Evolutionary conservation across 2,329 filamentous ascomycete species (phyloP).

Genomic region (Neocucurbitaria cava): DNA sequence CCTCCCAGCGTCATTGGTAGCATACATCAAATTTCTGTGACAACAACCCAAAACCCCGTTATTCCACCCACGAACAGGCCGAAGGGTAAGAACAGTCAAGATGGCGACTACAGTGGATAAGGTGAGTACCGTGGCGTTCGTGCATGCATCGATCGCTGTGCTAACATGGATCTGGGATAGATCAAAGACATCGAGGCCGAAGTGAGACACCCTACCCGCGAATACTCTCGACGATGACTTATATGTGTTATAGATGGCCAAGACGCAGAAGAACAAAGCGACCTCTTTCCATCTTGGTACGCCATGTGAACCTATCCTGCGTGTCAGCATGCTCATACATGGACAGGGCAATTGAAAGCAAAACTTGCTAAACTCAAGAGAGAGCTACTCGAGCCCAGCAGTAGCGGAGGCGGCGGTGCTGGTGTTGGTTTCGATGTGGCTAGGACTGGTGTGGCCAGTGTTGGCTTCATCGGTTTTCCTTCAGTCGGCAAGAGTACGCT

Average conservation of each 20-base stretch:
- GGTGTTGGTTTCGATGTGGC: constrained; percentile 96
- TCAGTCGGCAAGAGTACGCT: constrained; percentile 98
- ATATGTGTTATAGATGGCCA: constrained; percentile 74
- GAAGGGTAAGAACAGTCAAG: constrained; percentile 50
- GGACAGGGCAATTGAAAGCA: constrained; percentile 82
- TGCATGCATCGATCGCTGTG: constrained; percentile 36
- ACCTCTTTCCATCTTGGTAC: constrained; percentile 87
- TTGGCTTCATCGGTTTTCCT: constrained; percentile 97
- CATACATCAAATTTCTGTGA: constrained; percentile 42
- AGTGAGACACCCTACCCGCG: constrained; percentile 61
- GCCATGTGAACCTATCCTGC: not conserved
- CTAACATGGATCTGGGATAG: constrained; percentile 57
- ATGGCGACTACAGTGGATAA: constrained; percentile 99
- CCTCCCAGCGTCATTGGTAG: constrained; percentile 37
- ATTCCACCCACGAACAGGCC: constrained; percentile 7
- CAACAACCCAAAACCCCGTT: constrained; percentile 11
- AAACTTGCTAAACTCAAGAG: constrained; percentile 98
- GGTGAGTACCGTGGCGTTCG: constrained; percentile 58
- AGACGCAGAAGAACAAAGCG: constrained; percentile 96
- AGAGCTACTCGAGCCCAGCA: constrained; percentile 85
- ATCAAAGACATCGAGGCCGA: constrained; percentile 98
- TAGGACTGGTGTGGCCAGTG: constrained; percentile 93
- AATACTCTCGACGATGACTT: constrained; percentile 23
- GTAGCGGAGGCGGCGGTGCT: constrained; percentile 78
- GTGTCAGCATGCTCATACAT: constrained; percentile 30